Evolutionary conservation across 352 stramenopile species (phyloP), one percentile per base, ranked within the genome.

Genomic region (Phytophthora parvispora): DNA sequence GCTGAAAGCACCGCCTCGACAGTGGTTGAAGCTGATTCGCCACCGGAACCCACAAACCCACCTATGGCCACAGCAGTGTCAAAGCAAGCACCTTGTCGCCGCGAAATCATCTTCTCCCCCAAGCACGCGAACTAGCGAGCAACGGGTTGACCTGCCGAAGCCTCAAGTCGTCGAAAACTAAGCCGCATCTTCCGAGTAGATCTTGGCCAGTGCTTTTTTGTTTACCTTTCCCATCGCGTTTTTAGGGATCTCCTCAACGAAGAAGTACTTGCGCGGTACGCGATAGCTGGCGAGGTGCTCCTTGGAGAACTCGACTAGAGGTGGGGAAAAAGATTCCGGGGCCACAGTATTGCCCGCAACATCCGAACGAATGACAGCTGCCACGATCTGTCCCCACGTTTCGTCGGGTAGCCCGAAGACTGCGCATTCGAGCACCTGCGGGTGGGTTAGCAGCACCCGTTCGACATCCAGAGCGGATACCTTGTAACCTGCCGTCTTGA

Each of bases 201-300:
- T 65, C 28, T 60, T 69, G 20, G 81, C 78, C 18, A 98, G 77
- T 63, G 90, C 60, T 80, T 98, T 98, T 69, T 98, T 98, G 79
- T 97, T 97, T 53, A 98, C 86, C 63, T 98, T 98, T 31, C 93
- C 93, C 92, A 98, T 98, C 2, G 92, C 91, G 65, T 98, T 98
- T 51, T 97, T 97, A 18, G 92, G 90, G 54, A 98, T 95, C 45
- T 83, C 74, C 9, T 94, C 74, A 7, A 97, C 80, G 27, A 97
- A 76, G 43, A 94, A 83, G 48, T 96, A 84, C 25, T 77, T 77
- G 22, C 84, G 84, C 9, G 93, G 93, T 42, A 86, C 75, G 45
- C 95, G 93, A 67, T 98, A 97, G 34, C 77, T 81, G 16, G 91
- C 89, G n/a, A 98, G 67, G 40, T 90, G 74, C 28, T 86, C 49